Evolutionary conservation across 2,329 filamentous ascomycete species (phyloP), one percentile per base, ranked within the genome.

Genomic region (Fusarium sacchari): DNA sequence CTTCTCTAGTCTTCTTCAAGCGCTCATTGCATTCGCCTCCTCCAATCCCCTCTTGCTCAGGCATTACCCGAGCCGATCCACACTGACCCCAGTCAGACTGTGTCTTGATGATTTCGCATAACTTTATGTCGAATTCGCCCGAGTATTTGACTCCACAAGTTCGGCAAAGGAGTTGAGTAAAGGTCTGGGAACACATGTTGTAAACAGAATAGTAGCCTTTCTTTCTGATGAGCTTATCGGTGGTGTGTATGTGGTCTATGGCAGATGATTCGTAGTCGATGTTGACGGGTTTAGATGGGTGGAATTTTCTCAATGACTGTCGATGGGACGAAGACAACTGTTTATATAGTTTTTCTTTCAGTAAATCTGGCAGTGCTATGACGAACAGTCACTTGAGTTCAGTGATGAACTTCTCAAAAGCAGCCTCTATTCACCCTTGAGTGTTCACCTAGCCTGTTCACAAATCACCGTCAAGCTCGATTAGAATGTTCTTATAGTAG

Each of bases 161-260:
- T 8, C 0, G 34, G 30, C 47, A 52, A 12, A 52, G n/a, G 26
- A 52, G n/a, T 11, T 8, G 14, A 15, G 6, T 20, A 2, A 36
- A 20, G 2, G n/a, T 52, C 5, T 52, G 30, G 2, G 0, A 26
- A 26, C 50, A 28, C 50, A 55, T 55, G 2, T 28, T n/a, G 10
- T 7, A 10, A 28, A 10, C 0, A 15, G 6, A 28, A 13, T 0
- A 8, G 8, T 3, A 1, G 6, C 6, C 26, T 52, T 34, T n/a
- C 14, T 12, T 20, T 26, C 6, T 2, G 9, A 12, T 11, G 5
- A 6, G 1, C 7, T 6, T 11, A 3, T 7, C 3, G 7, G n/a
- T 22, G 9, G 0, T 22, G n/a, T 20, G 17, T 52, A 12, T 22
- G 22, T 17, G 24, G 14, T 18, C 18, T 17, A 4, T 5, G 2